Base-by-base conservation (phyloP, 768 basidiomycete species). In the Sporobolomyces roseus region DNA sequence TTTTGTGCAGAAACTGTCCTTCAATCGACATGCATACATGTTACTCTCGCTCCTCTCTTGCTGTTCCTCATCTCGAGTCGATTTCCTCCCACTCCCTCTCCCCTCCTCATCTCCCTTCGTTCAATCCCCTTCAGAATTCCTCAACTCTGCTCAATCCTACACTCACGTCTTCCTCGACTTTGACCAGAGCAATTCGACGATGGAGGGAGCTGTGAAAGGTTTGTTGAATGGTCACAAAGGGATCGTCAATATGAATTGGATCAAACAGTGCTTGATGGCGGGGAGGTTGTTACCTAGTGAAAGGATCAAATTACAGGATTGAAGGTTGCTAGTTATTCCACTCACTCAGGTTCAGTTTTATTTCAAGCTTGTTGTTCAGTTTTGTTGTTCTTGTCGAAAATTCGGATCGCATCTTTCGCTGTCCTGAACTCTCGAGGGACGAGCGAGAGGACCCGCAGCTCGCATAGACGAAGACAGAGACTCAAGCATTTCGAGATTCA, bases 21-120 rank as follows among this genome's bases (percentile, higher is more conserved):
- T 61, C 49, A 45, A 58, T 21, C 25, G 32, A 12, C 55, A 41
- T 14, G 4, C 36, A 17, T 49, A 49, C 29, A 30, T 38, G 33
- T 10, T 72, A 50, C 71, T 84, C 83, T 29, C 84, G 58, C 88
- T 93, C 68, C 83, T 91, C 41, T 78, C 90, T 49, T 84, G 85
- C 35, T 89, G 93, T 86, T 90, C 91, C 1, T 89, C 91, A 0
- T 78, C 79, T 10, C 80, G 79, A 17, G 87, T 93, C 52, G 88
- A 90, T 77, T 85, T 85, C 3, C 83, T 60, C 45, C 2, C 45
- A 2, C 45, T 60, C 21, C 58, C 58, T 7, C 35, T 86, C 33
- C 77, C 80, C 12, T 83, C 85, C n/a, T 35, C 78, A 13, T 81
- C 79, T 64, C 23, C 19, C 38, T 21, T 16, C 41, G 9, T 9